Evolutionary conservation across 2,329 filamentous ascomycete genomes (phyloP).

Genomic region (Ophiostoma angusticollis): DNA sequence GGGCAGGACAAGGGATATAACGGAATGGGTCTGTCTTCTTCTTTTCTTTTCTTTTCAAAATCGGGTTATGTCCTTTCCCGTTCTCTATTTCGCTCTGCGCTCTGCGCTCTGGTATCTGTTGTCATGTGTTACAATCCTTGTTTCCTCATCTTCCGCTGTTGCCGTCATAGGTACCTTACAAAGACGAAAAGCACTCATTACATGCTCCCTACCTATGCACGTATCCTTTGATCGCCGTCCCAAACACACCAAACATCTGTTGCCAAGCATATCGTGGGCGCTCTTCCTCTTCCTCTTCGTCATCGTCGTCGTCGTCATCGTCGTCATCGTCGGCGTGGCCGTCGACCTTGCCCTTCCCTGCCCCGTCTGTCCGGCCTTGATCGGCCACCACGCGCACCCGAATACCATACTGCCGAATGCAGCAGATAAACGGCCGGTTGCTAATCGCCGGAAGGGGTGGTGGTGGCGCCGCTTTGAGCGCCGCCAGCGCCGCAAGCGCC

Average conservation of each 20-base stretch:
- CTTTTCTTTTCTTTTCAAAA: too few species aligned
- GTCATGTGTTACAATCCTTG: too few species aligned
- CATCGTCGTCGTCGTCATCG: constrained; percentile 30
- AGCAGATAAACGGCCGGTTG: constrained; percentile 55
- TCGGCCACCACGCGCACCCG: constrained; percentile 29
- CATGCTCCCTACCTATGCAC: too few species aligned
- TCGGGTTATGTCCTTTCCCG: too few species aligned
- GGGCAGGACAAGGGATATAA: too few species aligned
- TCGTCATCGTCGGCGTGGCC: constrained; percentile 17
- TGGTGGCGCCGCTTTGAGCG: neutral
- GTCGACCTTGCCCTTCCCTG: neutral
- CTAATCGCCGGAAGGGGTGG: constrained; percentile 15
- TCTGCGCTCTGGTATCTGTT: too few species aligned
- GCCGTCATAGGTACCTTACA: too few species aligned
- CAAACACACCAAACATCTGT: constrained; percentile 51
- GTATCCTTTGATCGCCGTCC: constrained; percentile 38
- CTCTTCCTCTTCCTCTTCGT: constrained; percentile 17
- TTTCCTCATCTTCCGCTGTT: too few species aligned
- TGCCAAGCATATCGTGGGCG: constrained; percentile 35
- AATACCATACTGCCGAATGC: constrained; percentile 58
- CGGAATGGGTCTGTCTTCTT: too few species aligned
- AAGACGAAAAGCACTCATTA: neutral
- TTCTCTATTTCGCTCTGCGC: too few species aligned
- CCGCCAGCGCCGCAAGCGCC: too few species aligned
- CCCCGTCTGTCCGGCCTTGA: too few species aligned